phyloP scores from a whole-genome alignment of 108 stramenopile species.

The Thalassiosira profunda region DNA sequence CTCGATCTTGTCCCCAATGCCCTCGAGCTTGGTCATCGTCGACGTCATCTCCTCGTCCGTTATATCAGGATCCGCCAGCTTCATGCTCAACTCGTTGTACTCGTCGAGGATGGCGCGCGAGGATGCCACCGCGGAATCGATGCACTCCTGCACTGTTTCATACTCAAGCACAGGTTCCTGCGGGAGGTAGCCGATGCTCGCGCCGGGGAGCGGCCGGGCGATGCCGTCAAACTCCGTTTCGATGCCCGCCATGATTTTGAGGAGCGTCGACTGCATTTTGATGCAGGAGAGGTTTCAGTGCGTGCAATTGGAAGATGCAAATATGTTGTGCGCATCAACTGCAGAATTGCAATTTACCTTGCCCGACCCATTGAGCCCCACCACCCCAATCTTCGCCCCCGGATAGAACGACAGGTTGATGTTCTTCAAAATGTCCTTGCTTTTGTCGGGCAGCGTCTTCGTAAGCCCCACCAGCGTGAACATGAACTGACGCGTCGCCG shows the following conservation, averaged over 20 bases:
- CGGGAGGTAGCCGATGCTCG: constrained; percentile 85
- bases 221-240: constrained; percentile 91
- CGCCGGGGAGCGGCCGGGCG: constrained; percentile 86
- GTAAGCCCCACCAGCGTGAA: constrained; percentile 83
- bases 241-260: constrained; percentile 97
- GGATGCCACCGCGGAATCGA: constrained; percentile 80
- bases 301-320: no score
- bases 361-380: constrained; percentile 91
- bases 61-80: constrained; percentile 84
- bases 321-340: no score
- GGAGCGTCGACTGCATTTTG: constrained; percentile 56
- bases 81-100: constrained; percentile 80
- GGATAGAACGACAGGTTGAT: constrained; percentile 91
- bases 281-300: no score
- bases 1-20: constrained; percentile 82
- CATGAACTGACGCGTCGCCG: constrained; percentile 90
- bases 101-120: constrained; percentile 73
- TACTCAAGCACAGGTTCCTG: constrained; percentile 84
- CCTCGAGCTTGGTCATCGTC: constrained; percentile 68
- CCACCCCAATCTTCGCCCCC: constrained; percentile 94
- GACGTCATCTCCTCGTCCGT: constrained; percentile 71
- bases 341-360: constrained; percentile 41
- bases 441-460: constrained; percentile 87
- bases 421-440: constrained; percentile 87
- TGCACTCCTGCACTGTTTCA: constrained; percentile 86